A percentile compares a stretch with the other conserved stretches of the same genome.
Evolutionary conservation across 2,329 filamentous ascomycete genomes (phyloP).

Genomic region (Seiridium cupressi): DNA sequence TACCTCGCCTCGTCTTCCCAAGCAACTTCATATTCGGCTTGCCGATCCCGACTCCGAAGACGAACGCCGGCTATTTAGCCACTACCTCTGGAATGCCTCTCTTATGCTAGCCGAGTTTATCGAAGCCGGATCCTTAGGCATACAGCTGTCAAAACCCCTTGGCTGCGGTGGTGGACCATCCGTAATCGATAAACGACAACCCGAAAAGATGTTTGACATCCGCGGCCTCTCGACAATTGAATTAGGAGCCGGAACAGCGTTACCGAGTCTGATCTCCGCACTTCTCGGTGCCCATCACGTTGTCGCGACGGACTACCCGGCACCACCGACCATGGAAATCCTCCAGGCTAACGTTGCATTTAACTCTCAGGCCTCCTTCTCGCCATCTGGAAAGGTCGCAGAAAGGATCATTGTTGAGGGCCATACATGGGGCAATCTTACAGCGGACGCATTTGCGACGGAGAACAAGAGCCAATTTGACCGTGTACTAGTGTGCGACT

Average conservation of each 20-base stretch:
- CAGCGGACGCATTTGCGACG: slow-evolving; percentile 25
- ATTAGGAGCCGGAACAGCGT: slow-evolving; percentile 36
- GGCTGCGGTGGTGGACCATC: too few relatives aligned
- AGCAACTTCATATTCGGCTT: slow-evolving; percentile 39
- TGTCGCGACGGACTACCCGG: too few relatives aligned
- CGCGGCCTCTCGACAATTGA: slow-evolving; percentile 56
- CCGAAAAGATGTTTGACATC: slow-evolving; percentile 40
- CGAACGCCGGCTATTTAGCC: slow-evolving; percentile 62
- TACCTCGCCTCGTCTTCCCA: slow-evolving; percentile 49
- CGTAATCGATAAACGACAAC: too few relatives aligned
- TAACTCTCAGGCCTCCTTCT: too few relatives aligned
- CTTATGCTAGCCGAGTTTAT: slow-evolving; percentile 55
- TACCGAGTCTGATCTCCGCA: too few relatives aligned
- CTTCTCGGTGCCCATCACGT: too few relatives aligned
- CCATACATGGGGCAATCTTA: slow-evolving; percentile 63
- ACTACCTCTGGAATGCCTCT: slow-evolving; percentile 72
- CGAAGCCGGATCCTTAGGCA: slow-evolving; percentile 31
- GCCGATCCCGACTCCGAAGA: slow-evolving; percentile 48
- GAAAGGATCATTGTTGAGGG: slow-evolving; percentile 46
- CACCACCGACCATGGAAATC: too few relatives aligned
- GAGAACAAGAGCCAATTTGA: slow-evolving; percentile 45
- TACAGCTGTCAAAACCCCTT: too few relatives aligned
- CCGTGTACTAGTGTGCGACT: slow-evolving; percentile 68
- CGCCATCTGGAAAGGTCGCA: too few relatives aligned
- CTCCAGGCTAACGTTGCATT: too few relatives aligned